A percentile compares a stretch with the other conserved stretches of the same genome.
Evolutionary conservation across 352 stramenopile species (phyloP).

Genomic region (Globisporangium paddicum): DNA sequence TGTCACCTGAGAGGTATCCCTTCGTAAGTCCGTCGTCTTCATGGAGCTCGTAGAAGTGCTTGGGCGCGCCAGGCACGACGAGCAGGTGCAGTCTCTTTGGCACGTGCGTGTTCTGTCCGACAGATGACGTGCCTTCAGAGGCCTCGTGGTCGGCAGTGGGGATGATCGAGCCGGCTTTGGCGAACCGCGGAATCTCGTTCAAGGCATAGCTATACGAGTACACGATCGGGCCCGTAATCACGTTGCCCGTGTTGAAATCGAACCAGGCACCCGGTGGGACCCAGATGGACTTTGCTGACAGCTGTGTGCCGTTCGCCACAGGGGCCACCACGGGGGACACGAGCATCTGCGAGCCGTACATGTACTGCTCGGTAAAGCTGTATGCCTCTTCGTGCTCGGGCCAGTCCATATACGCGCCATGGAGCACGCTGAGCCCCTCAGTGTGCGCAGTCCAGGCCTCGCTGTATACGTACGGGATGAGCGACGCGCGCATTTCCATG

Average conservation of each 20-base stretch:
- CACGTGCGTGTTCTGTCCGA: conserved; percentile 16
- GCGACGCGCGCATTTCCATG: conserved; percentile 22
- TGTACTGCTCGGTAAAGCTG: conserved; percentile 28
- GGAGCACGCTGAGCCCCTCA: conserved; percentile 25
- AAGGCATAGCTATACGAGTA: conserved; percentile 21
- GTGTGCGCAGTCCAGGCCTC: conserved; percentile 21
- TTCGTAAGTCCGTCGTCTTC: conserved; percentile 30
- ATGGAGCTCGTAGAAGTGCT: conserved; percentile 19
- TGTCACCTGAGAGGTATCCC: conserved; percentile 16
- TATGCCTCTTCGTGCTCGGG: conserved; percentile 34
- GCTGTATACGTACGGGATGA: conserved; percentile 52
- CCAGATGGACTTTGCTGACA: conserved; percentile 27
- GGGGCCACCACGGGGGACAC: conserved; percentile 34
- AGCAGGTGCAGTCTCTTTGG: conserved; percentile 18
- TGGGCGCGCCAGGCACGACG: conserved; percentile 14
- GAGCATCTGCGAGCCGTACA: conserved; percentile 36
- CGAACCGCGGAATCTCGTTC: conserved; percentile 28
- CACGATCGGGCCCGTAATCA: conserved; percentile 19
- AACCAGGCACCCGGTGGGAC: conserved; percentile 43
- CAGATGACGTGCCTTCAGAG: conserved; percentile 2
- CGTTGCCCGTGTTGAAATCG: conserved; percentile 20
- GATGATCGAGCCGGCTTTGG: conserved; percentile 24
- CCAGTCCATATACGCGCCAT: conserved; percentile 37
- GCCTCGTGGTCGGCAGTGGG: conserved; percentile 6
- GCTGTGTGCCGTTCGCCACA: conserved; percentile 17